Evolutionary conservation across 1,284 basidiomycete genomes (phyloP), one percentile per base, ranked within the genome.

Genomic region (Golubevia pallescens): DNA sequence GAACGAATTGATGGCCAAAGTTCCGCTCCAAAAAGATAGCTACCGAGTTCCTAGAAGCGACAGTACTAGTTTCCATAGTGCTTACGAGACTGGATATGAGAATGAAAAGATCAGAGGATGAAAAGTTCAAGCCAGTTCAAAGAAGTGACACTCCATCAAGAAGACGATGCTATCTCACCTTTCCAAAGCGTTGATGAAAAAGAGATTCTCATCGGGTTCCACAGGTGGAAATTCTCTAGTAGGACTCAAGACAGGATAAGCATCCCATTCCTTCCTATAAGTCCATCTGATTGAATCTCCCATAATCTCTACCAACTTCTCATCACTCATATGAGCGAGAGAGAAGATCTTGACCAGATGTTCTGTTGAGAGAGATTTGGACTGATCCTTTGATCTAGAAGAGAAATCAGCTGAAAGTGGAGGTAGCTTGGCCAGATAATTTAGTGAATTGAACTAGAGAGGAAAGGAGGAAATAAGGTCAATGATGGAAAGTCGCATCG

Each of bases 21-120:
- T 75, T 77, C 7, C 69, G 61, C 57, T 74, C 54, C 48, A 85
- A 58, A 13, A 82, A 57, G 48, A 80, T 63, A 0, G 60, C 81
- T 1, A 74, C 82, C n/a, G n/a, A n/a, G 81, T 97, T 96, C 51
- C 93, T 90, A 0, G 93, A 90, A 0, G 93, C 89, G 52, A 97
- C 87, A 0, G 93, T 95, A 85, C 93, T 91, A 0, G 95, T 96
- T 86, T 97, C 94, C 94, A 97, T 95, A 7, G 92, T 92, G 14
- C 21, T 60, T 16, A 48, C 58, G 24, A 71, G 52, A 61, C 57
- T 58, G n/a, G 52, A 61, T 24, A 63, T 53, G 20, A 55, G 34
- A 51, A 67, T 54, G 24, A 48, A 64, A 42, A 21, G 54, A 55
- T 34, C 19, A 20, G n/a, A 10, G 21, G 6, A 42, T 53, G 23